Conservation (phyloP, 2,329 filamentous ascomycete genomes). For the Fonsecaea erecta region DNA sequence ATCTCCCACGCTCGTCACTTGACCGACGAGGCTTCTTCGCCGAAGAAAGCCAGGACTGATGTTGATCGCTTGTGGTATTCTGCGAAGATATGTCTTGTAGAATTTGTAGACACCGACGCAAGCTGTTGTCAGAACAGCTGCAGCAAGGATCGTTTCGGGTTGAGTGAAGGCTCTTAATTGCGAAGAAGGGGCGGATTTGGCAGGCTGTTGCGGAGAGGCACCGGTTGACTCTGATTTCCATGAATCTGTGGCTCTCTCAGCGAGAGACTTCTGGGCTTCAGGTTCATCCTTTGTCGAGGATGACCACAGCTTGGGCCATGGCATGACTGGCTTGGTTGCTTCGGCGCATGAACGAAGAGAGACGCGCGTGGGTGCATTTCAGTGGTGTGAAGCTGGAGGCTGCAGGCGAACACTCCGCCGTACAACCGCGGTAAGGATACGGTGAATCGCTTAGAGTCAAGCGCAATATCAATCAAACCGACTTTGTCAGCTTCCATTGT, state of each 20-base stretch:
- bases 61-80: constrained; percentile 76
- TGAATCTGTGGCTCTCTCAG: constrained; percentile 5
- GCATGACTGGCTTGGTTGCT: constrained; percentile 29
- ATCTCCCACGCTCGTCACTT: constrained; percentile 92
- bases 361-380: background rate
- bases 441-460: background rate
- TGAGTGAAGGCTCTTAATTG: constrained; percentile 36
- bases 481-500: too few species aligned
- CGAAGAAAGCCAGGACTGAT: constrained; percentile 74
- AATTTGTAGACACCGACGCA: constrained; percentile 33
- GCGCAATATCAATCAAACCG: too few species aligned
- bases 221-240: constrained; percentile 15
- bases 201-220: constrained; percentile 10
- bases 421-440: background rate
- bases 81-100: constrained; percentile 68
- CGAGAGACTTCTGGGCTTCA: background rate
- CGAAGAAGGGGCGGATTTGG: constrained; percentile 4
- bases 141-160: constrained; percentile 39
- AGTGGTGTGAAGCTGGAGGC: background rate
- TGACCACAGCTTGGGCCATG: constrained; percentile 37
- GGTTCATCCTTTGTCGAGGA: constrained; percentile 33
- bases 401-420: background rate
- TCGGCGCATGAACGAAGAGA: background rate
- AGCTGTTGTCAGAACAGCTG: constrained; percentile 38
- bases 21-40: constrained; percentile 77